phyloP scores from a whole-genome alignment of 2,329 filamentous ascomycete species.

The Elsinoe arachidis region DNA sequence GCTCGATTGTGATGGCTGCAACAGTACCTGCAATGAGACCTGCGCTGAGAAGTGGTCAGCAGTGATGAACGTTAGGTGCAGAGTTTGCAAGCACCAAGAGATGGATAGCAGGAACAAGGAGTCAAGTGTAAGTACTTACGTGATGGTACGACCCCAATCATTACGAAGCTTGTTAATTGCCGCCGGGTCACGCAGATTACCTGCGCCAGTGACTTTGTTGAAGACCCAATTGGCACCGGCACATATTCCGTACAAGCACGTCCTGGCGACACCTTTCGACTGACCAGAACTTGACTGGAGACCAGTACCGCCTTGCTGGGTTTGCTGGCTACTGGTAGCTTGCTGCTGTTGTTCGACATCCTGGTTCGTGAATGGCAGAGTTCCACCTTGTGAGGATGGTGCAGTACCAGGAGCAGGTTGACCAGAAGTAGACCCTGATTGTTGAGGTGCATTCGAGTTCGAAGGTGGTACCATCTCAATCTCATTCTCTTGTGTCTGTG shows the following conservation, averaged over 20 bases:
- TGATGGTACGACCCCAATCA: not conserved
- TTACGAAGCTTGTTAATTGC: conserved; percentile 1
- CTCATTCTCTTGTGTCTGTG: not conserved
- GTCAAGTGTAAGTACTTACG: not conserved
- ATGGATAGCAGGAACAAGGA: not conserved
- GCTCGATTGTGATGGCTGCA: not conserved
- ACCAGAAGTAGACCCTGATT: not conserved
- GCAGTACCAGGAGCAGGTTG: not conserved
- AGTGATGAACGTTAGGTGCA: no score
- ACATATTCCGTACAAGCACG: not conserved
- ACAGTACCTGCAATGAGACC: not conserved
- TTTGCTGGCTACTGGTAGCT: not conserved
- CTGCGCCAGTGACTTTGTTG: conserved; percentile 3
- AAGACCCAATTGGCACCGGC: not conserved
- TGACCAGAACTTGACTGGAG: not conserved
- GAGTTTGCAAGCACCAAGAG: no score
- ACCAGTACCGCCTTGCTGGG: not conserved
- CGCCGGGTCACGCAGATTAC: not conserved
- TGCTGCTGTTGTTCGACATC: not conserved
- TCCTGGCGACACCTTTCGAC: not conserved
- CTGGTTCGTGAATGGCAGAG: not conserved
- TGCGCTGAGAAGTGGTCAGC: not conserved
- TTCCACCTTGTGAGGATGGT: not conserved
- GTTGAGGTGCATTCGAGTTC: not conserved
- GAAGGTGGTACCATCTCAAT: conserved; percentile 1